Percentiles rank a stretch among this genome's conserved stretches.
Conservation (phyloP, 2,329 filamentous ascomycete genomes). For the Penicillium sp. region DNA sequence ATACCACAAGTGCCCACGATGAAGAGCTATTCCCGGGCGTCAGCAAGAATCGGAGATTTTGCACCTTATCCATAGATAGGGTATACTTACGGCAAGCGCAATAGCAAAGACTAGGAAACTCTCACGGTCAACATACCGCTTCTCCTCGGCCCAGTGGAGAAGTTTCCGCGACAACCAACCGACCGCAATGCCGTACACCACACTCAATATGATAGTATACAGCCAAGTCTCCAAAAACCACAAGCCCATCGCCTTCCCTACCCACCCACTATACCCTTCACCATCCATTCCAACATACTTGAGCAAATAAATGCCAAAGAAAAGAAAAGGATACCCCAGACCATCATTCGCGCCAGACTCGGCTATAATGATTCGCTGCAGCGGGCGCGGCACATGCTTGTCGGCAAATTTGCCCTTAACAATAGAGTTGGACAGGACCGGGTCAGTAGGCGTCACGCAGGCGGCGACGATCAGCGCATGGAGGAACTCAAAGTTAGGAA, state of each 20-base stretch:
- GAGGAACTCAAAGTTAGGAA: slow-evolving; percentile 71
- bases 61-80: neutral
- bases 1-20: slow-evolving; percentile 84
- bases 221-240: slow-evolving; percentile 88
- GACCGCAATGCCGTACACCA: slow-evolving; percentile 73
- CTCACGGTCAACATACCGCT: slow-evolving; percentile 79
- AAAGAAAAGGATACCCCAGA: slow-evolving; percentile 84
- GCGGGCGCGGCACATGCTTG: slow-evolving; percentile 77
- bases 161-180: slow-evolving; percentile 82
- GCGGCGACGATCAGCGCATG: slow-evolving; percentile 79
- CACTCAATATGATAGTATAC: slow-evolving; percentile 77
- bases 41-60: neutral
- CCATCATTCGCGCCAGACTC: slow-evolving; percentile 91
- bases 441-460: slow-evolving; percentile 91
- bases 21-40: slow-evolving; percentile 59
- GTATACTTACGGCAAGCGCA: slow-evolving; percentile 66
- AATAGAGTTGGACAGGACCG: slow-evolving; percentile 82
- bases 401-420: slow-evolving; percentile 94
- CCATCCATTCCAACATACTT: slow-evolving; percentile 69
- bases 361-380: slow-evolving; percentile 78
- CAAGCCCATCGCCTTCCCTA: slow-evolving; percentile 67
- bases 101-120: slow-evolving; percentile 87
- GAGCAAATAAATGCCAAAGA: slow-evolving; percentile 80
- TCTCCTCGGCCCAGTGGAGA: slow-evolving; percentile 80
- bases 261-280: slow-evolving; percentile 59